Percentiles rank a stretch among this genome's conserved stretches.
These are phyloP conservation scores for Backusella luteola DNA, from an alignment of 192 early-diverging fungal genomes.

Conservation along the genomic window DNA sequence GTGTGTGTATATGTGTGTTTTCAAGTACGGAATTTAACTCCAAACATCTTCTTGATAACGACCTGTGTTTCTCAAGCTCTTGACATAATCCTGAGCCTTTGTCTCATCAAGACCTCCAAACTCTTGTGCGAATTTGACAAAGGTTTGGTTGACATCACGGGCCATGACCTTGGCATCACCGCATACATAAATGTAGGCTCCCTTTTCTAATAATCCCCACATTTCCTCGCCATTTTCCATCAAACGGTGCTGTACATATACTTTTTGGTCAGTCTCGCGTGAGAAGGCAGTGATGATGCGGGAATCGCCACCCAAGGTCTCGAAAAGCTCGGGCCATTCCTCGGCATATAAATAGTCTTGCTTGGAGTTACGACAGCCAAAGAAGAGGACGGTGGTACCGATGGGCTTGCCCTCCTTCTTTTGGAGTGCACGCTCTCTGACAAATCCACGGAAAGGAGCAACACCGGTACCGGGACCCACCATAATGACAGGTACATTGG, in stretches of 20 bases:
- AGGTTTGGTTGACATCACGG: constrained; percentile 77
- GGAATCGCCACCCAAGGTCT: constrained; percentile 50
- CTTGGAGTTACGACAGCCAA: constrained; percentile 84
- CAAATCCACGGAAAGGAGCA: constrained; percentile 96
- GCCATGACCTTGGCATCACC: constrained; percentile 99
- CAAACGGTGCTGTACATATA: constrained; percentile 95
- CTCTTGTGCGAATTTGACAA: constrained; percentile 70
- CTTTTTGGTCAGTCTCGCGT: constrained; percentile 75
- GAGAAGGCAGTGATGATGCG: constrained; percentile 91
- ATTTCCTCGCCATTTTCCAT: constrained; percentile 70
- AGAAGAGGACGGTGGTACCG: constrained; percentile 89
- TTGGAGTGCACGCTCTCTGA: constrained; percentile 81
- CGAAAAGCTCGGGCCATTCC: constrained; percentile 75
- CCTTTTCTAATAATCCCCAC: constrained; percentile 79
- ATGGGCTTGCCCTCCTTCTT: constrained; percentile 61
- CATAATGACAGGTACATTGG: constrained; percentile 87
- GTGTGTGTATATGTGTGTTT: neutral
- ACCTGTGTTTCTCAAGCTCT: constrained; percentile 76
- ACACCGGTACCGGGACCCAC: constrained; percentile 99
- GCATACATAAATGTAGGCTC: constrained; percentile 89
- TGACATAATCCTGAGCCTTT: constrained; percentile 77
- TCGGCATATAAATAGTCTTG: constrained; percentile 90
- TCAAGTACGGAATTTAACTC: constrained; percentile 48
- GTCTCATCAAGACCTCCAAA: constrained; percentile 68
- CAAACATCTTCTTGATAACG: constrained; percentile 98